Conservation (phyloP, 257 asterid species). For the Nicotiana paniculata region DNA sequence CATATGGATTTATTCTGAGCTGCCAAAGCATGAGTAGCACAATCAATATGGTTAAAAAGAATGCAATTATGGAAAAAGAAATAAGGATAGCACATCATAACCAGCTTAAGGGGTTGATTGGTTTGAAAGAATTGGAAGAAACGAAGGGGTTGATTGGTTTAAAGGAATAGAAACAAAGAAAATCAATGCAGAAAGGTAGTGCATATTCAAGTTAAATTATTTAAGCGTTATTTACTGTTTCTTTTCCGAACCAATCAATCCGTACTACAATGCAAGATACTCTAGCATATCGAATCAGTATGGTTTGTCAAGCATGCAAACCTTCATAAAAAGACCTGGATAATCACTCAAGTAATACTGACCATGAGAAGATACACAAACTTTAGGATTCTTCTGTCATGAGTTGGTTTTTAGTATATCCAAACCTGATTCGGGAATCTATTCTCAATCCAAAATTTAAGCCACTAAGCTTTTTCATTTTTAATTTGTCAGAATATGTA, state of each 20-base stretch:
- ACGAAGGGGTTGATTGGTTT: not conserved
- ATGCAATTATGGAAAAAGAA: not conserved
- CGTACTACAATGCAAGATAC: not conserved
- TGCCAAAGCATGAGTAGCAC: not conserved
- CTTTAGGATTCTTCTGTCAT: not conserved
- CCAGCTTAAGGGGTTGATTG: not conserved
- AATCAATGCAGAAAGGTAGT: not conserved
- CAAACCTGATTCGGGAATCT: not conserved
- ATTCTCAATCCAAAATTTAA: not conserved
- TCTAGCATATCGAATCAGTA: not conserved
- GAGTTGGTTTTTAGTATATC: not conserved
- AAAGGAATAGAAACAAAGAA: not conserved
- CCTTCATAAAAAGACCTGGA: not conserved
- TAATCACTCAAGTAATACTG: not conserved
- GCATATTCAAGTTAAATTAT: not conserved
- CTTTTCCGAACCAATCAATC: not conserved
- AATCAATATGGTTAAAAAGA: not conserved
- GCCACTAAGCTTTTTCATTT: not conserved
- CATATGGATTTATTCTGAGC: not conserved
- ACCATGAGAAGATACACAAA: not conserved
- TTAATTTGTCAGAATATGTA: constrained; percentile 51
- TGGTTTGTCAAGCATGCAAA: not conserved
- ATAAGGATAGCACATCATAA: not conserved
- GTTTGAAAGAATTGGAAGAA: not conserved
- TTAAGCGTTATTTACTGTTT: not conserved